Evolutionary conservation across 129 eudicot species (phyloP).

Genomic region (Deinandra increscens): DNA sequence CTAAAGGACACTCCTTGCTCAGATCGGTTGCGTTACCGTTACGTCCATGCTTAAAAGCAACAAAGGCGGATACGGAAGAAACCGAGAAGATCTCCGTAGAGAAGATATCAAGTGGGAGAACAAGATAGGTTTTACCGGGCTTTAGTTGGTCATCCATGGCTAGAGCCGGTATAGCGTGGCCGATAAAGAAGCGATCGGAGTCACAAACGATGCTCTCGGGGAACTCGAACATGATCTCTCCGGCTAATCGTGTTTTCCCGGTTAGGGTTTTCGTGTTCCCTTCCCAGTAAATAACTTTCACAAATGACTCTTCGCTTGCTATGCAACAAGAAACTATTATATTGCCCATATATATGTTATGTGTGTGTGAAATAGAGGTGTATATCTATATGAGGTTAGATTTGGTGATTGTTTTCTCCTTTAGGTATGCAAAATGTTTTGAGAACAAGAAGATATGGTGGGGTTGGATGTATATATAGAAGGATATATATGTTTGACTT

Average conservation of each 20-base stretch:
- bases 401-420: neutral
- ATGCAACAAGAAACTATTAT: conserved; percentile 18
- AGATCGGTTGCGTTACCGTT: conserved; percentile 6
- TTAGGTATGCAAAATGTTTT: neutral
- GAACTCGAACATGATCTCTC: conserved; percentile 87
- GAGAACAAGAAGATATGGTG: conserved; percentile 5
- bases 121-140: conserved; percentile 56
- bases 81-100: conserved; percentile 47
- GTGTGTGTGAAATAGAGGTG: neutral
- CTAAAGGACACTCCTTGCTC: conserved; percentile 47
- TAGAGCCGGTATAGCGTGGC: conserved; percentile 55
- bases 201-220: conserved; percentile 76
- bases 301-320: conserved; percentile 11
- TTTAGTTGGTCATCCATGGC: conserved; percentile 56
- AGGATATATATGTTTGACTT: neutral
- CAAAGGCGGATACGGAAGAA: conserved; percentile 46
- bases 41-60: conserved; percentile 3
- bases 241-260: conserved; percentile 44
- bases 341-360: conserved; percentile 44
- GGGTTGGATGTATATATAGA: conserved; percentile 7
- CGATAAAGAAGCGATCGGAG: conserved; percentile 67
- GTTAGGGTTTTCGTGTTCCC: conserved; percentile 41
- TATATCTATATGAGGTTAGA: neutral
- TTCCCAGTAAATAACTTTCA: conserved; percentile 49
- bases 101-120: conserved; percentile 67